Base-by-base conservation (phyloP, 1,139 yeast genomes). In the Blastobotrys indianensis region DNA sequence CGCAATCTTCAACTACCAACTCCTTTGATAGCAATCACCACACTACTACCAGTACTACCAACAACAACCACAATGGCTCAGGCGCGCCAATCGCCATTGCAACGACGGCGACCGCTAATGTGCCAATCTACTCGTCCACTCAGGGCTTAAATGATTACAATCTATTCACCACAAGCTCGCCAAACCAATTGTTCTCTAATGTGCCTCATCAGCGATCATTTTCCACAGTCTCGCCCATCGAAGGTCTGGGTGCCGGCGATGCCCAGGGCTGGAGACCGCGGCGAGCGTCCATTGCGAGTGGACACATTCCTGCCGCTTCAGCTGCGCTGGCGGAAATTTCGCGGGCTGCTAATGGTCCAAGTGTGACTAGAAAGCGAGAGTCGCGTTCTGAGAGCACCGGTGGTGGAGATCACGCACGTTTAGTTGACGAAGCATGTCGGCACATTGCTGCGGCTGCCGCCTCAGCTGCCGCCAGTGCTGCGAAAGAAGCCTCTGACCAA, bases 391-490 rank as follows among this genome's bases (percentile, higher is more conserved):
- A 41, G 16, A 31, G 32, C 15, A 31, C 23, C 25, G 33, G 43
- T 31, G 59, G 62, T 6, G 25, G 25, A 20, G 88, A 83, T 57
- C 92, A 84, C 59, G 73, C 80, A 54, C 73, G 83, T 48, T 70
- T 85, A 33, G 87, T 84, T 23, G 85, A 82, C 59, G 76, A 83
- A 56, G 94, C 94, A 1, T 85, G 94, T 61, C 78, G 92, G 52
- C 92, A 84, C 62, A 81, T 85, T 60, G 92, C 94, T 0, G 71
- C 80, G 39, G 94, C 94, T 23, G 94, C 94, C 2, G 85, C 82
- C 11, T 70, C 75, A 35, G 77, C 79, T 13, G 73, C 79, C n/a
- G 57, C 62, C 13, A 65, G 62, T 4, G 64, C 65, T 2, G 58
- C 56, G 15, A 30, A 42, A 15, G 42, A 32, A 16, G 32, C 38